Evolutionary conservation across 768 basidiomycete genomes (phyloP).

Genomic region (Paxillus ammoniavirescens): DNA sequence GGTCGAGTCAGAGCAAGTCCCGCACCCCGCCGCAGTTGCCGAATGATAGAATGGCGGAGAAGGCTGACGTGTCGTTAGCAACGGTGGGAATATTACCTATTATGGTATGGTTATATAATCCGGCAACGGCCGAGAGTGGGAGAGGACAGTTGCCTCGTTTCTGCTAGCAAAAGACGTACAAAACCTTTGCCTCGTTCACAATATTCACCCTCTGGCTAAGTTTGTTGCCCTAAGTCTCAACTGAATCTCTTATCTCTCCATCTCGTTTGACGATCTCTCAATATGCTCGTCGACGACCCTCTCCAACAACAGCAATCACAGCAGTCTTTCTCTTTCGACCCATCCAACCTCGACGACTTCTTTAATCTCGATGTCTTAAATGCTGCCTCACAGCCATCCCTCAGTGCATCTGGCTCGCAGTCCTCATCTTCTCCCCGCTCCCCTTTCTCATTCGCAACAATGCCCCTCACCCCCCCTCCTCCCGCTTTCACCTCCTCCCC

Average conservation of each 20-base stretch:
- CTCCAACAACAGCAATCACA: conserved; percentile 12
- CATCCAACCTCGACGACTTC: conserved; percentile 51
- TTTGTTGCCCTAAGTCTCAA: neutral
- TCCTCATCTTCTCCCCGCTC: conserved; percentile 44
- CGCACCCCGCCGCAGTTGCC: too few species aligned
- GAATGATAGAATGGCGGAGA: too few species aligned
- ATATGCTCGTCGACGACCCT: conserved; percentile 45
- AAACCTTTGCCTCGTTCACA: neutral
- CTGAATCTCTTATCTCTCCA: neutral
- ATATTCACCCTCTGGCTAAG: neutral
- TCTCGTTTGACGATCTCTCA: neutral
- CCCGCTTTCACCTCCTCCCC: conserved; percentile 39
- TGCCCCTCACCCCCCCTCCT: conserved; percentile 47
- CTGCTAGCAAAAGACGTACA: neutral
- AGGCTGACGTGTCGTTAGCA: too few species aligned
- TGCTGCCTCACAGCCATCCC: conserved; percentile 3
- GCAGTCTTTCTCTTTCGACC: conserved; percentile 22
- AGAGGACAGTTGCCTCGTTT: neutral
- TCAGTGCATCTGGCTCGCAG: conserved; percentile 34
- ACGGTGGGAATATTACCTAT: too few species aligned
- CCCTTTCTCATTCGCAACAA: conserved; percentile 30
- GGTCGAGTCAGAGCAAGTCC: too few species aligned
- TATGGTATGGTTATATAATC: neutral
- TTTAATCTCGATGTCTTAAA: conserved; percentile 62
- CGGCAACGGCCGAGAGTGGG: neutral